phyloP scores from a whole-genome alignment of 345 rosid genomes.

The Tarenaya hassleriana region DNA sequence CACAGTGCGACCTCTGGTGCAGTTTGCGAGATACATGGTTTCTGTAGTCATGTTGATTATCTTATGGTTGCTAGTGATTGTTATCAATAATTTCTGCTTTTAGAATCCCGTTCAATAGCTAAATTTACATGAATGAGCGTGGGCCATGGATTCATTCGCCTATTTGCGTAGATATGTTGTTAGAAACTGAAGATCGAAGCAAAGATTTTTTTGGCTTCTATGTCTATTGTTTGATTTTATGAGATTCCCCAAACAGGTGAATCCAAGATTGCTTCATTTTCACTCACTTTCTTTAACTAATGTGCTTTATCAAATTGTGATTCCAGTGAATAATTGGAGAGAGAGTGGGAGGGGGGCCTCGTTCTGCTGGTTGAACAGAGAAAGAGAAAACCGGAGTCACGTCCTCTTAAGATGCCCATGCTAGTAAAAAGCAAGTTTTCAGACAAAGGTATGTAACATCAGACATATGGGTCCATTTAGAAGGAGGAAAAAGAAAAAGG shows the following conservation, averaged over 20 bases:
- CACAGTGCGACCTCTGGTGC: too few species aligned
- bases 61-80: too few species aligned
- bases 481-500: conserved; percentile 35
- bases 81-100: too few species aligned
- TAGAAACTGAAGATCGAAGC: conserved; percentile 1
- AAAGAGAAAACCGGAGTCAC: conserved; percentile 21
- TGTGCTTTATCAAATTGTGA: conserved; percentile 24
- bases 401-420: conserved; percentile 31
- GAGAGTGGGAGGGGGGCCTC: background rate
- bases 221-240: conserved; percentile 10
- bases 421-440: conserved; percentile 22
- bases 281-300: conserved; percentile 19
- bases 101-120: too few species aligned
- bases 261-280: conserved; percentile 19
- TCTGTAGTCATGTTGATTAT: too few species aligned
- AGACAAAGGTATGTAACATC: conserved; percentile 20
- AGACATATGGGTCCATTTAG: conserved; percentile 35
- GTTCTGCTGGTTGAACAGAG: background rate
- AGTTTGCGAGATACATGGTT: too few species aligned
- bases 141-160: background rate
- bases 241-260: conserved; percentile 7
- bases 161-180: background rate
- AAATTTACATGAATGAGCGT: too few species aligned
- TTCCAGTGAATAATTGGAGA: conserved; percentile 25
- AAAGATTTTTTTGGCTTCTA: conserved; percentile 7